Evolutionary conservation across 108 stramenopile species (phyloP).

Genomic region (Seminavis robusta): DNA sequence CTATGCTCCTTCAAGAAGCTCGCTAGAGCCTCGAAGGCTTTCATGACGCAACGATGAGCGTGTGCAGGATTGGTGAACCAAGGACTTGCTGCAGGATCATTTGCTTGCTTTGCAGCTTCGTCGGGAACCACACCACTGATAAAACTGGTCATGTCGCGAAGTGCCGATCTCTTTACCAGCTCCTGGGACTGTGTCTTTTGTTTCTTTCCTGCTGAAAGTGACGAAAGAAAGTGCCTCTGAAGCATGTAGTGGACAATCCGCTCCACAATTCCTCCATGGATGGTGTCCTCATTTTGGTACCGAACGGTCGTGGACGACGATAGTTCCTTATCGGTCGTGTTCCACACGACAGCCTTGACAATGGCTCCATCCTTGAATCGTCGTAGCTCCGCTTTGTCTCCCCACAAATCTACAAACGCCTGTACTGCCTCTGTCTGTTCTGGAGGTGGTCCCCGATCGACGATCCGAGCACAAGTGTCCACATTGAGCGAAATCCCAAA

Average conservation of each 20-base stretch:
- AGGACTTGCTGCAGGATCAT: neutral
- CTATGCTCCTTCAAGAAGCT: slow-evolving; percentile 63
- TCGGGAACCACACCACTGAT: slow-evolving; percentile 47
- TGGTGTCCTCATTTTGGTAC: slow-evolving; percentile 49
- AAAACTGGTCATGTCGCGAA: slow-evolving; percentile 55
- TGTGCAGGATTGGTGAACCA: slow-evolving; percentile 3
- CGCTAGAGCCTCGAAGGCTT: slow-evolving; percentile 64
- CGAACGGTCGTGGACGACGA: slow-evolving; percentile 14
- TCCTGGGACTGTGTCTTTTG: too few relatives aligned
- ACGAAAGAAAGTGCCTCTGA: slow-evolving; percentile 54
- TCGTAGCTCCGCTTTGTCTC: slow-evolving; percentile 66
- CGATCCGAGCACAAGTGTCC: slow-evolving; percentile 60
- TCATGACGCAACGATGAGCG: slow-evolving; percentile 65
- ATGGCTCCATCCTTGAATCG: slow-evolving; percentile 90
- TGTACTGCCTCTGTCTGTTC: slow-evolving; percentile 48
- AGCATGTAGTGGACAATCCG: slow-evolving; percentile 68
- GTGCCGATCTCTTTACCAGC: too few relatives aligned
- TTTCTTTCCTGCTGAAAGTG: too few relatives aligned
- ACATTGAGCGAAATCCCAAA: slow-evolving; percentile 66
- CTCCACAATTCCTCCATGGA: slow-evolving; percentile 74
- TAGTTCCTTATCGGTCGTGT: slow-evolving; percentile 15
- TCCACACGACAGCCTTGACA: slow-evolving; percentile 87
- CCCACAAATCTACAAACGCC: slow-evolving; percentile 74
- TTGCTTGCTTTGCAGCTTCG: neutral
- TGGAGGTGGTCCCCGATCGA: slow-evolving; percentile 82